Conservation (phyloP, 2,329 filamentous ascomycete genomes). For the Colletotrichum viniferum region DNA sequence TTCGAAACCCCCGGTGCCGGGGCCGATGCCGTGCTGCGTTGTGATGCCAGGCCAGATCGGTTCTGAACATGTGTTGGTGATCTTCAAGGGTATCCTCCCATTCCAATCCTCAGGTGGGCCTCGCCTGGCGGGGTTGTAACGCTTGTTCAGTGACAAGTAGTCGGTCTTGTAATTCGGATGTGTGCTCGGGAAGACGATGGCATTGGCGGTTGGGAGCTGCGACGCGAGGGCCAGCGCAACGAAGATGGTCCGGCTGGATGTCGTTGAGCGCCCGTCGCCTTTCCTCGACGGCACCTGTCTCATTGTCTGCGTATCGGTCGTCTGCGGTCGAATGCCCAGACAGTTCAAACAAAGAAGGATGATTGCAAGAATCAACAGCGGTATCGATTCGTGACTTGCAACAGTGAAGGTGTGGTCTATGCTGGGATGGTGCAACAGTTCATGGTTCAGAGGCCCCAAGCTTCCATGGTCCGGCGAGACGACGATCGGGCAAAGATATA, state of each 20-base stretch:
- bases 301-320: neutral
- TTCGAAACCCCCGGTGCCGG: slow-evolving; percentile 71
- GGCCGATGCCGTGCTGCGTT: slow-evolving; percentile 74
- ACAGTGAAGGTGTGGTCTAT: neutral
- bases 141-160: slow-evolving; percentile 29
- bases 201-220: neutral
- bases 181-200: slow-evolving; percentile 6
- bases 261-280: neutral
- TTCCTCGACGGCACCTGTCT: neutral
- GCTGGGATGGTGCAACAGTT: neutral
- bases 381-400: neutral
- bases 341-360: neutral
- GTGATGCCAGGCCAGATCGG: slow-evolving; percentile 78
- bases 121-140: slow-evolving; percentile 27
- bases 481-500: slow-evolving; percentile 14
- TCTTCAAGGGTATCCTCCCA: slow-evolving; percentile 61
- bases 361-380: neutral
- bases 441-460: slow-evolving; percentile 2
- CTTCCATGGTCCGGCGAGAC: neutral
- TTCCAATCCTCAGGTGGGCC: slow-evolving; percentile 36
- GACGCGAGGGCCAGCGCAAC: neutral
- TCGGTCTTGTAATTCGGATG: slow-evolving; percentile 19
- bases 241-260: neutral
- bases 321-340: neutral
- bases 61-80: slow-evolving; percentile 75